Evolutionary conservation across 768 basidiomycete species (phyloP), one percentile per base, ranked within the genome.

Genomic region (Tylopilus plumbeoviolaceoides): DNA sequence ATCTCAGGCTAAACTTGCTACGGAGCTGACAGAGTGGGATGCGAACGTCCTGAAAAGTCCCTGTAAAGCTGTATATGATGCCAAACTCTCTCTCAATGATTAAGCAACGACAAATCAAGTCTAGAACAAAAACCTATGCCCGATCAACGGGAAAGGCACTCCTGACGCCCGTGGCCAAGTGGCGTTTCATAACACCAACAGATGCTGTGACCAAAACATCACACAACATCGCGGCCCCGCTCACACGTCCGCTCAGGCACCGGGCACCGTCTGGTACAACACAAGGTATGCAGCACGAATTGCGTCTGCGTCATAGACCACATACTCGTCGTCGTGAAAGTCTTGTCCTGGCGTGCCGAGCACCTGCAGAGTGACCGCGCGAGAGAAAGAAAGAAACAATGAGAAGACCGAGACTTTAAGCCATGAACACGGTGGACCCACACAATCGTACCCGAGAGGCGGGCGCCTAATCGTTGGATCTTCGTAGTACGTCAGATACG

Each of bases 201-300:
- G 5, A 35, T 17, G 15, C 7, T 9, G 14, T 15, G 6, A 35
- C 7, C 35, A 23, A n/a, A n/a, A n/a, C 23, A 23, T 17, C 35
- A 15, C 15, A 33, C 2, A 4, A 12, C n/a, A n/a, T 38, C n/a
- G 18, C 44, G 44, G 44, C 28, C n/a, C 36, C 28, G 33, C 28
- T 7, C 23, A 10, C 39, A 21, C 11, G 10, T 20, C 2, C 10
- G 4, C 5, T 55, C 45, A 60, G 20, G 40, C 7, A 3, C 25
- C 14, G 7, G 4, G 1, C 30, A 25, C 36, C 28, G 10, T 50
- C 17, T 57, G 54, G 44, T 67, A 67, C 50, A 65, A 20, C 31
- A 66, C 43, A 2, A 66, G 59, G 14, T 67, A 67, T 15, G 65
- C 64, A 1, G 61, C 20, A 1, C 60, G 63, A 27, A 68, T 57